Evolutionary conservation across 495 filamentous ascomycete species (phyloP), one percentile per base, ranked within the genome.

Genomic region (Penicillium diatomitis): DNA sequence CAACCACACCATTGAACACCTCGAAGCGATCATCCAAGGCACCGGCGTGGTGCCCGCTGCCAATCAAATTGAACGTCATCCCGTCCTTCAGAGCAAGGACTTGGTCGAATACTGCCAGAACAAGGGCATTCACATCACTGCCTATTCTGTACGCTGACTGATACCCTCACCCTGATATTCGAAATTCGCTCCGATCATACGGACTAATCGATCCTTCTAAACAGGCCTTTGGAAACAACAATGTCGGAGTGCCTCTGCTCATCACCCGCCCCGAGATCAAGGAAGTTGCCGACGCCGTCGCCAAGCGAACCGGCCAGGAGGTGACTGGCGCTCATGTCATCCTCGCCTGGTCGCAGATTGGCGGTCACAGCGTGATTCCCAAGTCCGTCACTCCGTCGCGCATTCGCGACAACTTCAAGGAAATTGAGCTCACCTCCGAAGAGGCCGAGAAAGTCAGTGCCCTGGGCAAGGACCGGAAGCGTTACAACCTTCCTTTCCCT

Each of bases 51-150:
- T 68, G 34, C 73, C 73, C 54, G 68, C 71, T 43, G 71, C 57
- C 52, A 71, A 74, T 64, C 73, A 77, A 68, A 69, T 77, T 42
- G 73, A 77, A 63, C 70, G 69, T 41, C 73, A 77, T 64, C 73
- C 72, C 32, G 60, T 72, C 27, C 66, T 75, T 41, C 68, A 71
- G 57, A 68, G 68, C 57, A 57, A 59, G 49, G 65, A 71, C 41
- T 51, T 73, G 50, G 65, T 72, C 20, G 59, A 67, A 31, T 75
- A 72, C 60, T 67, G 63, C 59, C 51, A 64, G 49, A 48, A 72
- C 65, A 73, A 72, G 64, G 54, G 52, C 44, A 75, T 75, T 42
- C 72, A 73, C 63, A 54, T 75, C 48, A 75, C 70, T 46, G 70
- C 69, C 36, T 75, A 75, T 64, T 75, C 72, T 4, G 69, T 73